Base-by-base conservation (phyloP, 2,329 filamentous ascomycete species). In the Thielaviopsis euricoi region DNA sequence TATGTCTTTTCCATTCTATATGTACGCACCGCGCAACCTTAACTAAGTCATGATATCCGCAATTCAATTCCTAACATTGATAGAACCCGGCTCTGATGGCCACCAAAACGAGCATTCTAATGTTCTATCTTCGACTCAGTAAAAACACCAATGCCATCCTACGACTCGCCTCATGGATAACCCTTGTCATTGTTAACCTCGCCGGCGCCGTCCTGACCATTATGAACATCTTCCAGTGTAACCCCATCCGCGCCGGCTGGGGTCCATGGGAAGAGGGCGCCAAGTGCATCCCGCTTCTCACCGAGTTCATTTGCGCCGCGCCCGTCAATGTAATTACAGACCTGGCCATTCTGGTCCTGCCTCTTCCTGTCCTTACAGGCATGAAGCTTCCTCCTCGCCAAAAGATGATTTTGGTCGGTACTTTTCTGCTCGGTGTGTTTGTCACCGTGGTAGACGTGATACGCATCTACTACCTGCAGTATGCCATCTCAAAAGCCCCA, bases 251-350 rank as follows among this genome's bases (percentile, higher is more conserved):
- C n/a, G 85, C 87, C 25, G 85, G 82, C 13, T 95, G 87, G 72
- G 70, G 74, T 60, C 63, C 69, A 2, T 64, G 64, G 10, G 62
- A 67, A 17, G 60, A 65, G 3, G 64, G 71, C 3, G 65, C 65
- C 13, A 66, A 61, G 26, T 83, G 80, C 62, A 76, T 83, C 56
- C 77, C 80, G 1, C 69, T 82, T 3, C 71, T 82, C 29, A 82
- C 79, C 63, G 78, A 82, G 61, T 83, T 83, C 65, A 80, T 83
- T 55, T 83, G 80, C 67, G 91, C 89, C 5, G 86, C 90, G 0
- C 90, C 91, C 0, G 81, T 95, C 67, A 96, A 96, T 71, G 87
- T 96, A 64, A 84, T 94, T 61, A 95, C 89, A 21, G 90, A 96
- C 66, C 74, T 96, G 58, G 87, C 87, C 50, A 89, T 96, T 55